phyloP scores from a whole-genome alignment of 345 rosid species.

The Gossypium herbaceum region DNA sequence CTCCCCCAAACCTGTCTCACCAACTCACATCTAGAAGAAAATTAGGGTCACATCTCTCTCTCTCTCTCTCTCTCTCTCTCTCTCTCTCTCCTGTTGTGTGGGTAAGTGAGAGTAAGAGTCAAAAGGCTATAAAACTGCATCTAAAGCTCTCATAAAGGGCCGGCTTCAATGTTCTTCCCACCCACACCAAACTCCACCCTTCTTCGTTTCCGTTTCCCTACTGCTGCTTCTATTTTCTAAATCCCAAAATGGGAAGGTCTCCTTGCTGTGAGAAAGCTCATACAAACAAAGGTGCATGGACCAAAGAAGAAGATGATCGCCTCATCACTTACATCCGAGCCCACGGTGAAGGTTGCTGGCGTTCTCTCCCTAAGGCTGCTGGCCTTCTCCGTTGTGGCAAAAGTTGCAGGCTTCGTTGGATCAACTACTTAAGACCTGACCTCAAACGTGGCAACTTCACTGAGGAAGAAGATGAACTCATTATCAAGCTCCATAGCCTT shows the following conservation, averaged over 20 bases:
- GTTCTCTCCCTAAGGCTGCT: slow-evolving; percentile 77
- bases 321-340: slow-evolving; percentile 61
- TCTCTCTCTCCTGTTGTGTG: not conserved
- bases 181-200: slow-evolving; percentile 22
- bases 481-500: slow-evolving; percentile 69
- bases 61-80: slow-evolving; percentile 15
- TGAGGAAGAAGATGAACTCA: slow-evolving; percentile 75
- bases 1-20: slow-evolving; percentile 78
- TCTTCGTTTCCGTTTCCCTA: not conserved
- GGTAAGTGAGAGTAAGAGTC: slow-evolving; percentile 20
- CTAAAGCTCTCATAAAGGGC: slow-evolving; percentile 29
- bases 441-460: slow-evolving; percentile 77
- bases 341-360: slow-evolving; percentile 86
- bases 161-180: slow-evolving; percentile 33
- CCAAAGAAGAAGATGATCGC: slow-evolving; percentile 78
- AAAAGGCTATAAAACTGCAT: slow-evolving; percentile 51
- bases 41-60: slow-evolving; percentile 29
- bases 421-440: slow-evolving; percentile 74
- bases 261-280: slow-evolving; percentile 83
- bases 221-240: not conserved
- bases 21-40: slow-evolving; percentile 97
- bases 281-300: slow-evolving; percentile 93
- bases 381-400: slow-evolving; percentile 78
- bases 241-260: slow-evolving; percentile 60
- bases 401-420: slow-evolving; percentile 79